Evolutionary conservation across 495 filamentous ascomycete species (phyloP).

Genomic region (Thozetella sp.): DNA sequence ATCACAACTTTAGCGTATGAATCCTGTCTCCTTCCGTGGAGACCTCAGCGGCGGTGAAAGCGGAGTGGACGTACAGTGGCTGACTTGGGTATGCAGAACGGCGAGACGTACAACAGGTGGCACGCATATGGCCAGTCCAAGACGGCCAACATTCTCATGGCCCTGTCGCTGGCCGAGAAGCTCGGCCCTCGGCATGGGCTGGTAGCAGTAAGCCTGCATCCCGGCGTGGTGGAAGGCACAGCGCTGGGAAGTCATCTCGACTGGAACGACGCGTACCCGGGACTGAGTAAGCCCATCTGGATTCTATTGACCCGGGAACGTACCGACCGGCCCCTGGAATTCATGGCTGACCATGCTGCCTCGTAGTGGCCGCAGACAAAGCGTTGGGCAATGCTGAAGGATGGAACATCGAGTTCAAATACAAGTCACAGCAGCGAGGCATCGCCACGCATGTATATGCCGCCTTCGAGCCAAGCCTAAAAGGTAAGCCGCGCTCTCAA

Average conservation of each 20-base stretch:
- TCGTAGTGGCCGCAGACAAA: slow-evolving; percentile 12
- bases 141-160: slow-evolving; percentile 54
- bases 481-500: slow-evolving; percentile 19
- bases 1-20: slow-evolving; percentile 42
- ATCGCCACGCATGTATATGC: slow-evolving; percentile 47
- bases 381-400: slow-evolving; percentile 20
- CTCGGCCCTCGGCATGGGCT: slow-evolving; percentile 26
- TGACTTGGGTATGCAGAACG: slow-evolving; percentile 23
- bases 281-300: slow-evolving; percentile 15
- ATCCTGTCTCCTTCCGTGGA: slow-evolving; percentile 12
- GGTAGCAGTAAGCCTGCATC: slow-evolving; percentile 41
- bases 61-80: no score
- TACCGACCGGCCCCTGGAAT: no score
- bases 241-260: slow-evolving; percentile 30
- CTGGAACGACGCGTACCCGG: slow-evolving; percentile 15
- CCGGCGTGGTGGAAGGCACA: slow-evolving; percentile 34
- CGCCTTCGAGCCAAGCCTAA: slow-evolving; percentile 40
- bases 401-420: slow-evolving; percentile 26
- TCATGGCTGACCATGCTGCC: background rate
- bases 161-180: slow-evolving; percentile 41
- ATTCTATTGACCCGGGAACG: background rate
- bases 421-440: slow-evolving; percentile 36
- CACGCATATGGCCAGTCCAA: slow-evolving; percentile 51
- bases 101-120: slow-evolving; percentile 50
- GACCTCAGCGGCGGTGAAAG: no score